Evolutionary conservation across 208 protist species (phyloP), one percentile per base, ranked within the genome.

Genomic region (Crithidia thermophila): DNA sequence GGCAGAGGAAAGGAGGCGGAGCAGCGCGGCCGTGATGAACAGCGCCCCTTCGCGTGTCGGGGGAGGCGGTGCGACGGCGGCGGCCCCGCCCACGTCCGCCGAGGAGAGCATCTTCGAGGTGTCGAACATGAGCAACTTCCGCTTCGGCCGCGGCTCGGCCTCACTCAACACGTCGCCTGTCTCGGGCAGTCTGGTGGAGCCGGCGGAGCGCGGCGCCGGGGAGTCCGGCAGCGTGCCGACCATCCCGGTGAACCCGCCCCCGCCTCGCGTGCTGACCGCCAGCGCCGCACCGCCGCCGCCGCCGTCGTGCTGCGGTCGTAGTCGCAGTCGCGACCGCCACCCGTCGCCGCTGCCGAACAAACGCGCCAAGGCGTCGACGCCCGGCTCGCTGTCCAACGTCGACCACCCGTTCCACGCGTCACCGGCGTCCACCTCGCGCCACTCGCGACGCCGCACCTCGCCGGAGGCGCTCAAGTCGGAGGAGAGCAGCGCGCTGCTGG

Each of bases 391-490:
- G 27, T 16, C 50, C 20, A 46, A 51, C 28, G 16, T 21, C 31
- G 67, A 52, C 7, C 23, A 40, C 56, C 58, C 31, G n/a, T 11
- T 34, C 3, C 30, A 18, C 25, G 28, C 23, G 9, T 34, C 36
- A 3, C 31, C 36, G 11, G 27, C 3, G 16, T 36, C 45, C 14
- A 14, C 52, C 5, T 49, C 37, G 23, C 33, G n/a, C 14, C 46
- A 47, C 27, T 45, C 55, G 51, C 61, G 61, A 14, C 62, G 61
- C 8, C 55, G 34, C 21, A 63, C 37, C 42, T 75, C 61, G 23
- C 53, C 31, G 4, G 69, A 69, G n/a, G 46, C 61, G 50, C 25
- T 56, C 23, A 36, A 43, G 25, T 55, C 61, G 25, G 21, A 2
- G 3, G 46, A 66, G 13, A 67, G 51, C 46, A 62, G 51, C 20